Evolutionary conservation across 2,329 filamentous ascomycete genomes (phyloP).

Genomic region (Pseudocercospora fijiensis): DNA sequence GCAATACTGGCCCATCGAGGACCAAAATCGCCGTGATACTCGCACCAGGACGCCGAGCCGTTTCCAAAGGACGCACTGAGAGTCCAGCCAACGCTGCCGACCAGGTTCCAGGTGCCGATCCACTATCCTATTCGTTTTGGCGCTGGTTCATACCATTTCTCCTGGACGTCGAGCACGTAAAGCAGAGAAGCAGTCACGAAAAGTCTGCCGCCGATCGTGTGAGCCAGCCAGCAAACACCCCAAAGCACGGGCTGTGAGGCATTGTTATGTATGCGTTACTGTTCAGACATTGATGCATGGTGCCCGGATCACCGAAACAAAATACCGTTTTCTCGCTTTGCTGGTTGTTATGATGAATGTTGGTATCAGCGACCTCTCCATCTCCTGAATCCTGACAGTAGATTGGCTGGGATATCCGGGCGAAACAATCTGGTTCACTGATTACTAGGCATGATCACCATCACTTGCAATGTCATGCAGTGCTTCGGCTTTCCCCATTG

Average conservation of each 20-base stretch:
- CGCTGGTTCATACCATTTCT: conserved; percentile 33
- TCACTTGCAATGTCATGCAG: neutral
- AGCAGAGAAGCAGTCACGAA: conserved; percentile 33
- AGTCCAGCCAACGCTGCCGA: conserved; percentile 33
- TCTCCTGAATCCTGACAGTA: neutral
- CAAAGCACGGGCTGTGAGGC: conserved; percentile 16
- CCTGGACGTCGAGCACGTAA: conserved; percentile 36
- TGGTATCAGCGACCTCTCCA: neutral
- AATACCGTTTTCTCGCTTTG: neutral
- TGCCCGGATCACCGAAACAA: too few relatives aligned
- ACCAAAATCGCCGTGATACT: conserved; percentile 29
- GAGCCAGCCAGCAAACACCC: conserved; percentile 32
- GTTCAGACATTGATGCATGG: too few relatives aligned
- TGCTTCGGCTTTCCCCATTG: conserved; percentile 18
- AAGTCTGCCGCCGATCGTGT: conserved; percentile 30
- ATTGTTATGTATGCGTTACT: conserved; percentile 25
- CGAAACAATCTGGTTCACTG: neutral
- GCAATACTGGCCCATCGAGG: conserved; percentile 35
- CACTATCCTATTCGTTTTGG: conserved; percentile 32
- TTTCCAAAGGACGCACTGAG: conserved; percentile 35
- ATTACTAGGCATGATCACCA: neutral
- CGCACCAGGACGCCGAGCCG: conserved; percentile 28
- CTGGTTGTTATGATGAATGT: neutral
- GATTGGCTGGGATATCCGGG: neutral
- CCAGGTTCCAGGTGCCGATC: conserved; percentile 33